A percentile compares a stretch with the other conserved stretches of the same genome.
Conservation (phyloP, 768 basidiomycete species). For the Mrakia frigida region DNA sequence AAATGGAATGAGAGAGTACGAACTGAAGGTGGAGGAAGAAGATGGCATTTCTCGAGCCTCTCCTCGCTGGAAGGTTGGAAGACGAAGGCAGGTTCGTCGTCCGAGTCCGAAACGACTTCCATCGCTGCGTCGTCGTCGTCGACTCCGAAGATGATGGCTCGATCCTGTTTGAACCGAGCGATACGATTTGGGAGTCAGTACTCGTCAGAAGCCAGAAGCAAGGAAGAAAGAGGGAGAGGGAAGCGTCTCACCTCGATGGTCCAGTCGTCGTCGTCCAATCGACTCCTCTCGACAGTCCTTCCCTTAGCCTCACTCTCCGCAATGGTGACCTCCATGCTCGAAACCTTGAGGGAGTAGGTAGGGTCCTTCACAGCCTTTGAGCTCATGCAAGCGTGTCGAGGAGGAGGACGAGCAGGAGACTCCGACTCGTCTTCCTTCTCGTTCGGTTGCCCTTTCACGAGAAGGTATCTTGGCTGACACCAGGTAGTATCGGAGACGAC, state of each 20-base stretch:
- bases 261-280: slow-evolving; percentile 1
- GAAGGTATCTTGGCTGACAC: slow-evolving; percentile 46
- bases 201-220: background rate
- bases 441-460: background rate
- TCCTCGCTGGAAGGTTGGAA: background rate
- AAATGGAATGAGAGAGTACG: slow-evolving; percentile 61
- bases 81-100: background rate
- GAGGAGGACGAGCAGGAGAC: background rate
- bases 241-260: background rate
- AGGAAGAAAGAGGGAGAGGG: background rate
- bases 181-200: too few relatives aligned
- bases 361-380: background rate
- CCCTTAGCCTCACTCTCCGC: background rate
- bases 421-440: background rate
- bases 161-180: background rate
- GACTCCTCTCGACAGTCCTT: background rate
- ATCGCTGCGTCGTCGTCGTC: background rate
- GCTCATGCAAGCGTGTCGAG: background rate
- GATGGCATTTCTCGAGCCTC: background rate
- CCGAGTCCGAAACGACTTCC: background rate
- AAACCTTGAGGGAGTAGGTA: background rate
- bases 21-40: slow-evolving; percentile 44
- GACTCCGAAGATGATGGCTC: background rate
- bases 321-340: background rate
- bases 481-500: slow-evolving; percentile 63